phyloP scores from a whole-genome alignment of 2,329 filamentous ascomycete species.

The Aspergillus thermomutatus region DNA sequence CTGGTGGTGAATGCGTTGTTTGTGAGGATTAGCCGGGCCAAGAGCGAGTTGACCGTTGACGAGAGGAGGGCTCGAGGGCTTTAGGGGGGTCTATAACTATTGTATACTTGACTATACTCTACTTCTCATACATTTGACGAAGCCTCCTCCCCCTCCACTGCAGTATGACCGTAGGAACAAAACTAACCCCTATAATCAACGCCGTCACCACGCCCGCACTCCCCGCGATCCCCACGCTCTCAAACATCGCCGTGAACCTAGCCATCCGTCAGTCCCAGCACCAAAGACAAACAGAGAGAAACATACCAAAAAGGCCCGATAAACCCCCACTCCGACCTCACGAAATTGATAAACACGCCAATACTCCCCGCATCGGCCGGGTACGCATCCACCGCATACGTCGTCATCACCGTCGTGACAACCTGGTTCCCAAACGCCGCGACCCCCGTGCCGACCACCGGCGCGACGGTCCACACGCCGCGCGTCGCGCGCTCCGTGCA shows the following conservation, averaged over 20 bases:
- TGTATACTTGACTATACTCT: too few relatives aligned
- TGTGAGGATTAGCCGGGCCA: constrained; percentile 54
- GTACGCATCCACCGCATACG: constrained; percentile 59
- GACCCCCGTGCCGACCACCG: constrained; percentile 55
- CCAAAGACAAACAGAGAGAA: background rate
- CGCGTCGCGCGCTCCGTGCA: constrained; percentile 45
- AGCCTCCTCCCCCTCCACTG: constrained; percentile 36
- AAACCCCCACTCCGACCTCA: constrained; percentile 44
- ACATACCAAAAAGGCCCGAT: constrained; percentile 39
- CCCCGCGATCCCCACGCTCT: constrained; percentile 29
- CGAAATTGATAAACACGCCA: constrained; percentile 60
- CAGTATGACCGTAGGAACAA: constrained; percentile 25
- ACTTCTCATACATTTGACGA: too few relatives aligned
- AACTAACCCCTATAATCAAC: constrained; percentile 27
- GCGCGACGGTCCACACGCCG: constrained; percentile 53
- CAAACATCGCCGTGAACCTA: constrained; percentile 36
- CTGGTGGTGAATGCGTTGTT: constrained; percentile 53
- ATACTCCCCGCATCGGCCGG: constrained; percentile 53
- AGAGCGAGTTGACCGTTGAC: constrained; percentile 57
- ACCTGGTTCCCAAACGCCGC: constrained; percentile 59
- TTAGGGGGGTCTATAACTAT: background rate
- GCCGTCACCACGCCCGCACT: constrained; percentile 29
- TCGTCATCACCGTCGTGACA: constrained; percentile 60
- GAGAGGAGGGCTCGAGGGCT: constrained; percentile 41
- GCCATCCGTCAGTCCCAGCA: constrained; percentile 11